These are phyloP conservation scores for Aspergillus biplanus DNA, from an alignment of 495 filamentous ascomycete genomes.

Conservation along the genomic window DNA sequence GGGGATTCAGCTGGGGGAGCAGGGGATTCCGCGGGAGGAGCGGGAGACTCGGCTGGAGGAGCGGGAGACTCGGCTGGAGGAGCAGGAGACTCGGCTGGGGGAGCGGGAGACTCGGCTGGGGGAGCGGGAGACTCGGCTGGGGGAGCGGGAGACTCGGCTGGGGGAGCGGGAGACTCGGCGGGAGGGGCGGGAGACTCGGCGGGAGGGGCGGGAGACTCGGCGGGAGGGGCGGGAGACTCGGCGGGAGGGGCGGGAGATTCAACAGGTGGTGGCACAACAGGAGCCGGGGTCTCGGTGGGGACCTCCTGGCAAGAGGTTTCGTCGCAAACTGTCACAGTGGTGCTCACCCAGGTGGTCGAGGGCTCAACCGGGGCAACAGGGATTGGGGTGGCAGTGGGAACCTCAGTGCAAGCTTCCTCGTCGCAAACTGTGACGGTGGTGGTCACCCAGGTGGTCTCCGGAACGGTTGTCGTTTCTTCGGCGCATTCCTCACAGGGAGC, in stretches of 20 bases:
- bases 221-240: neutral
- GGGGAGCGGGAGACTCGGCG: neutral
- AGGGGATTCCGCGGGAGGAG: neutral
- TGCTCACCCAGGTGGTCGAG: constrained; percentile 3
- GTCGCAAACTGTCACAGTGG: constrained; percentile 9
- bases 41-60: constrained; percentile 2
- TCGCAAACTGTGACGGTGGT: constrained; percentile 10
- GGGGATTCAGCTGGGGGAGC: constrained; percentile 13
- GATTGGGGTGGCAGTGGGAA: constrained; percentile 4
- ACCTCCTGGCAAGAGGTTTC: constrained; percentile 9
- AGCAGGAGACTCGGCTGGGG: neutral
- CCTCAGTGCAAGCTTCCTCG: constrained; percentile 3
- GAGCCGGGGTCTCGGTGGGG: constrained; percentile 9
- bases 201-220: neutral
- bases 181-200: neutral
- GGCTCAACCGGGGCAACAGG: constrained; percentile 1
- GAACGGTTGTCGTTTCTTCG: constrained; percentile 8
- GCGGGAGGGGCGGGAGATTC: neutral
- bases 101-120: neutral
- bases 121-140: neutral
- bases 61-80: neutral
- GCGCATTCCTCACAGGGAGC: neutral
- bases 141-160: neutral
- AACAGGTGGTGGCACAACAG: constrained; percentile 1
- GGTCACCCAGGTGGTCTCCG: constrained; percentile 8